A percentile compares a stretch with the other conserved stretches of the same genome.
Conservation (phyloP, 2,329 filamentous ascomycete species). For the Monilinia aucupariae region DNA sequence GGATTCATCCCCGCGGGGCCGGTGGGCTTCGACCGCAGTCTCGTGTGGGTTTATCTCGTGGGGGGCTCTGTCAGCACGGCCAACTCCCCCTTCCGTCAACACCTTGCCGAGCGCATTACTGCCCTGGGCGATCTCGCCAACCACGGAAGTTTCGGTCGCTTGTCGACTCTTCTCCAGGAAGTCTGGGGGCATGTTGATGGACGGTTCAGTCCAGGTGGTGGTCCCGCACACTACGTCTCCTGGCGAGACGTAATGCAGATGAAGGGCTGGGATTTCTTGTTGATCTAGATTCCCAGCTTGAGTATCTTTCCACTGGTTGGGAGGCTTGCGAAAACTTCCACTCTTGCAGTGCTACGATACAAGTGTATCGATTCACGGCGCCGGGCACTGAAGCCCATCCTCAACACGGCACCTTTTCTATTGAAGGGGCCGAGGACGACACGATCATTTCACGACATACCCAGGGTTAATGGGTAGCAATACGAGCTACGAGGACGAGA, state of each 20-base stretch:
- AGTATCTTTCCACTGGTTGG: slow-evolving; percentile 22
- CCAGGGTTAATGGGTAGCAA: slow-evolving; percentile 1
- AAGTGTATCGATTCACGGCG: slow-evolving; percentile 4
- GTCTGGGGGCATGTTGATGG: slow-evolving; percentile 73
- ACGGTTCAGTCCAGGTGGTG: slow-evolving; percentile 35
- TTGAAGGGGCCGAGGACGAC: not conserved
- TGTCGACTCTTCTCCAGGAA: slow-evolving; percentile 71
- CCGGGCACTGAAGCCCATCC: slow-evolving; percentile 4
- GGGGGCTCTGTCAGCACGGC: slow-evolving; percentile 73
- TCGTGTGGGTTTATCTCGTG: slow-evolving; percentile 90
- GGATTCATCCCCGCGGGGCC: slow-evolving; percentile 76
- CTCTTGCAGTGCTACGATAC: slow-evolving; percentile 14
- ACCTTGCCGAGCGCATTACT: slow-evolving; percentile 70
- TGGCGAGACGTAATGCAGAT: slow-evolving; percentile 92
- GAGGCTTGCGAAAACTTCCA: slow-evolving; percentile 20
- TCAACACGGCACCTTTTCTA: not conserved
- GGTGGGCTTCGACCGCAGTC: slow-evolving; percentile 79
- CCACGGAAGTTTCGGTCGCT: slow-evolving; percentile 80
- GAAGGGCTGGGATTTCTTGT: slow-evolving; percentile 87
- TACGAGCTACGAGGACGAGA: slow-evolving; percentile 15
- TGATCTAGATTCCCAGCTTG: slow-evolving; percentile 56
- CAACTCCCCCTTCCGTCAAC: slow-evolving; percentile 66
- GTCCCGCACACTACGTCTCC: slow-evolving; percentile 65
- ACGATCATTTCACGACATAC: slow-evolving; percentile 1
- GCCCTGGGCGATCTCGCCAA: slow-evolving; percentile 71